Conservation (phyloP, 1,284 basidiomycete species). For the Sanghuangporus baumii region DNA sequence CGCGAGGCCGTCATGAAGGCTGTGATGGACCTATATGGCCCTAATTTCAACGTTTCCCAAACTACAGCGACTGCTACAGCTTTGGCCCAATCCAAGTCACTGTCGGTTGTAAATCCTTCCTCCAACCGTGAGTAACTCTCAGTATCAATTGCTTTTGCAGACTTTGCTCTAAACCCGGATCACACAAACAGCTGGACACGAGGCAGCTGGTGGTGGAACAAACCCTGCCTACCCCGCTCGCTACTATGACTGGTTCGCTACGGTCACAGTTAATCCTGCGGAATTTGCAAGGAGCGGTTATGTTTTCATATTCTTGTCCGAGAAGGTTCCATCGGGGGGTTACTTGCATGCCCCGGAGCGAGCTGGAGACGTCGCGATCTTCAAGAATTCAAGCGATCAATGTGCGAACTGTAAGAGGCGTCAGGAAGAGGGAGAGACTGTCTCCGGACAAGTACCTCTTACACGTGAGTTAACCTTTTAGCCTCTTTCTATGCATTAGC, state of each 20-base stretch:
- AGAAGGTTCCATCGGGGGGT: not conserved
- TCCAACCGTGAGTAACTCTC: not conserved
- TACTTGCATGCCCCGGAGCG: not conserved
- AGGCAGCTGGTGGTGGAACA: not conserved
- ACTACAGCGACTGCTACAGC: no score
- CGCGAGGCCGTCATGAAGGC: not conserved
- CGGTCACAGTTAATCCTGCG: not conserved
- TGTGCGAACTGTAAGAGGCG: not conserved
- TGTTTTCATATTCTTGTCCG: not conserved
- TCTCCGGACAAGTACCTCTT: not conserved
- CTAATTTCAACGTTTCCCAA: not conserved
- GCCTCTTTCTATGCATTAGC: not conserved
- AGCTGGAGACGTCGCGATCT: not conserved
- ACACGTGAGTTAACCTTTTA: not conserved
- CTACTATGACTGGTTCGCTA: not conserved
- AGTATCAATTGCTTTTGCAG: no score
- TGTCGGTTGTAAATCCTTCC: not conserved
- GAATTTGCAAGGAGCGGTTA: not conserved
- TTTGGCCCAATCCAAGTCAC: no score
- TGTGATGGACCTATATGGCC: not conserved
- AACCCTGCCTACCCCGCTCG: no score
- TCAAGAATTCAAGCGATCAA: not conserved
- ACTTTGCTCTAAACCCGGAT: no score
- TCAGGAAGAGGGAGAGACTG: not conserved
- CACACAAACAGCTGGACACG: no score